Percentiles rank a stretch among this genome's conserved stretches.
phyloP scores from a whole-genome alignment of 179 eudicot genomes.

The Beta corolliflora region DNA sequence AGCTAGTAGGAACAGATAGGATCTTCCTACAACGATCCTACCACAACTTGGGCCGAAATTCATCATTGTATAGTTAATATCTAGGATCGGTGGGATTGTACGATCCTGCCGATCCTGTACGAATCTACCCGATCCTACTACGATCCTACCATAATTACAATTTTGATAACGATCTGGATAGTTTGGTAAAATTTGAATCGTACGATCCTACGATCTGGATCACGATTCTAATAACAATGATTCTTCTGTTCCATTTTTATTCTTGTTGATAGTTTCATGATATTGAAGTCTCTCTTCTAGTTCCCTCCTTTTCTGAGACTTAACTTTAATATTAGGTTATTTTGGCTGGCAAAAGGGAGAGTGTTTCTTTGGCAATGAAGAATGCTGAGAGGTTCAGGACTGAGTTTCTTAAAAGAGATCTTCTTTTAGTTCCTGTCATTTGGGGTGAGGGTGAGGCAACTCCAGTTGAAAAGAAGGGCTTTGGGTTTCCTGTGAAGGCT shows the following conservation, averaged over 20 bases:
- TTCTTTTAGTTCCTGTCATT: conserved; percentile 77
- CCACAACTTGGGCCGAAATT: no score
- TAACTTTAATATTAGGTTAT: conserved; percentile 56
- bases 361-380: conserved; percentile 66
- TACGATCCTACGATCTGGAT: no score
- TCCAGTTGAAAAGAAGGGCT: conserved; percentile 76
- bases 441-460: conserved; percentile 69
- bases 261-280: neutral
- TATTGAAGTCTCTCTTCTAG: conserved; percentile 1
- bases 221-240: no score
- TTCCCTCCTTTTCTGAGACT: conserved; percentile 21
- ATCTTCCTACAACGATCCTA: no score
- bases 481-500: conserved; percentile 63
- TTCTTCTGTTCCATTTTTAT: neutral
- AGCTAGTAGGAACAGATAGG: no score
- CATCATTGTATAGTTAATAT: no score
- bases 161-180: no score
- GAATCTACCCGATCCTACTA: no score
- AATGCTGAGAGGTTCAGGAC: conserved; percentile 89
- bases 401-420: conserved; percentile 86
- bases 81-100: no score
- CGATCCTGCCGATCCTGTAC: no score
- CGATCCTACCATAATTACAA: no score
- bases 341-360: conserved; percentile 91
- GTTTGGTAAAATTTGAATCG: no score